Percentiles rank a stretch among this genome's conserved stretches.
These are phyloP conservation scores for Endocalyx cinctus DNA, from an alignment of 2,329 filamentous ascomycete species.

Conservation along the genomic window DNA sequence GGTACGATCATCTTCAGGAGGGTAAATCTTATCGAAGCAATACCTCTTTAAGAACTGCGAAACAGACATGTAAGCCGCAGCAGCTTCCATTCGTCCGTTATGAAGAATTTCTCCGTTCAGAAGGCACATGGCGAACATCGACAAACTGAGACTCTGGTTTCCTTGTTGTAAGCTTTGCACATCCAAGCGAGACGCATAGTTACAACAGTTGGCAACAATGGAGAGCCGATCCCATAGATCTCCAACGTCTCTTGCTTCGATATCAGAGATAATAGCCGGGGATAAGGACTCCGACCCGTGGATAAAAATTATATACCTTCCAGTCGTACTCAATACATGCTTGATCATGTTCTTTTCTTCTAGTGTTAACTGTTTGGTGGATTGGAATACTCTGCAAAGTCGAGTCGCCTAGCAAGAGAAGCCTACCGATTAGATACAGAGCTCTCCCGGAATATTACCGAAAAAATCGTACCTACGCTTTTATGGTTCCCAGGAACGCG, in stretches of 20 bases:
- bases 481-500: too few relatives aligned
- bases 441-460: too few relatives aligned
- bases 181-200: constrained; percentile 4
- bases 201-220: constrained; percentile 7
- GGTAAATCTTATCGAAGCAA: too few relatives aligned
- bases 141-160: constrained; percentile 4
- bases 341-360: constrained; percentile 5
- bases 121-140: constrained; percentile 8
- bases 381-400: constrained; percentile 19
- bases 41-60: constrained; percentile 1
- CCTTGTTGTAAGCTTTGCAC: neutral
- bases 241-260: constrained; percentile 2
- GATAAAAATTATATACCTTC: constrained; percentile 3
- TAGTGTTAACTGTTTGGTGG: constrained; percentile 1
- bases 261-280: constrained; percentile 4
- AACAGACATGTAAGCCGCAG: neutral
- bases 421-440: constrained; percentile 17
- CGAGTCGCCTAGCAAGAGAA: constrained; percentile 18
- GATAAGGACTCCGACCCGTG: constrained; percentile 3
- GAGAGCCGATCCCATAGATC: constrained; percentile 6
- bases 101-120: constrained; percentile 8
- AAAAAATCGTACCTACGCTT: too few relatives aligned
- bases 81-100: neutral
- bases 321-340: constrained; percentile 18
- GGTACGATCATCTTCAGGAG: neutral